Base-by-base conservation (phyloP, 106 monocot genomes). In the Alisma plantagoaquatica region DNA sequence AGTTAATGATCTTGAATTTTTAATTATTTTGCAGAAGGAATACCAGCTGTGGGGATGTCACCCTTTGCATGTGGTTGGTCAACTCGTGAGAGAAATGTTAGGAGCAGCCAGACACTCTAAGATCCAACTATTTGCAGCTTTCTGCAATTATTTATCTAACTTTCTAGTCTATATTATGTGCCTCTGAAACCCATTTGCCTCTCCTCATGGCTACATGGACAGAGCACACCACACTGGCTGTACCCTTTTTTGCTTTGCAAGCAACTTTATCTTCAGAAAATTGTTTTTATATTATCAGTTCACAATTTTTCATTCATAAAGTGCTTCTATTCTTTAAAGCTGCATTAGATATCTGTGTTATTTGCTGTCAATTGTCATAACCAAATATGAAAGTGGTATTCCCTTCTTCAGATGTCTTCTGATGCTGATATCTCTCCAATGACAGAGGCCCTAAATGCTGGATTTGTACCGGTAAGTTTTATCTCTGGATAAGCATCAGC, bases 21-120 rank as follows among this genome's bases (percentile, higher is more conserved):
- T 14, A 50, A 30, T 80, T 71, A 30, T 74, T 57, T 70, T 78
- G 88, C 77, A 96, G 96, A 89, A 64, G 96, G 96, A 60, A 81
- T 96, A 57, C 89, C 88, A 21, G 66, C 96, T 45, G 84, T 96
- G 61, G 96, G 89, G 67, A 74, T 96, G 75, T 69, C 96, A 58
- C 96, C 96, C 73, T 85, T 89, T 81, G 84, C 89, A 61, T 84
- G 78, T 78, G 96, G 96, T 59, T 89, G 84, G 88, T 81, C 77
- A 43, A 96, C 96, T 20, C 54, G 49, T 31, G 51, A 71, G 59
- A 89, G 84, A 96, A 84, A 96, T 76, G 89, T 96, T 70, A 87
- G 83, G 58, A 68, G 27, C 68, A 61, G 1, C 49, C 29, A 38
- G 55, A 58, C 54, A 47, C n/a, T n/a, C n/a, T n/a, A n/a, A n/a